phyloP scores from a whole-genome alignment of 2,329 filamentous ascomycete species.

The Epichloe elymi region DNA sequence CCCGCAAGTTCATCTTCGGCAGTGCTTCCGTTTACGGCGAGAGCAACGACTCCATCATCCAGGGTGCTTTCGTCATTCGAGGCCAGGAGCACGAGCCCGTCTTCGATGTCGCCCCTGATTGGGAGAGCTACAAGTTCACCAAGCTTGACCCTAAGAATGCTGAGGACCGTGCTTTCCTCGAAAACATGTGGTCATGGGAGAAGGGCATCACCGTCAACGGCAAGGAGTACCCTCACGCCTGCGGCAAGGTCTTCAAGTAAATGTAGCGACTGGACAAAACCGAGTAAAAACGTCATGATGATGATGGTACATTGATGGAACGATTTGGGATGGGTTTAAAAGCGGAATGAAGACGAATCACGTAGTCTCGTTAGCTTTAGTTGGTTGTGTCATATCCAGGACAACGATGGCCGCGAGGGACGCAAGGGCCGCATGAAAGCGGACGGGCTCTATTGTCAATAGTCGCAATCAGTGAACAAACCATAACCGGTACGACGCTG shows the following conservation, averaged over 20 bases:
- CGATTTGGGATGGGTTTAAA: constrained; percentile 5
- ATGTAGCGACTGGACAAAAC: constrained; percentile 5
- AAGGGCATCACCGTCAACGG: constrained; percentile 65
- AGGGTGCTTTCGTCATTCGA: constrained; percentile 89
- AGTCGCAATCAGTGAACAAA: not conserved
- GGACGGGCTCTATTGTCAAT: not conserved
- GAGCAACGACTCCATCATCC: constrained; percentile 79
- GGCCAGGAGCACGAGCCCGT: constrained; percentile 75
- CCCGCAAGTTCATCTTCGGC: constrained; percentile 97
- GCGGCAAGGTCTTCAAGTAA: constrained; percentile 99
- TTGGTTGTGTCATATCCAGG: not conserved
- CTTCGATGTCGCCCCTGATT: constrained; percentile 95
- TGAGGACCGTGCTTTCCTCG: constrained; percentile 75
- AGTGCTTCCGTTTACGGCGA: constrained; percentile 76
- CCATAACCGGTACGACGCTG: too few species aligned
- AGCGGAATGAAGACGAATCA: constrained; percentile 13
- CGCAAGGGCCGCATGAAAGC: not conserved
- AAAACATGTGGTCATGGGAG: constrained; percentile 87
- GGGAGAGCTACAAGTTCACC: constrained; percentile 89
- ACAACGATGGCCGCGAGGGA: not conserved
- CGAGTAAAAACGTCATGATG: constrained; percentile 7
- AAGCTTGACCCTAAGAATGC: constrained; percentile 86
- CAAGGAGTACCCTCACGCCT: constrained; percentile 80
- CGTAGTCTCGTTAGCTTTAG: not conserved
- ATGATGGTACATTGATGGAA: constrained; percentile 22